phyloP scores from a whole-genome alignment of 116 monocot species.

The Posidonia oceanica region DNA sequence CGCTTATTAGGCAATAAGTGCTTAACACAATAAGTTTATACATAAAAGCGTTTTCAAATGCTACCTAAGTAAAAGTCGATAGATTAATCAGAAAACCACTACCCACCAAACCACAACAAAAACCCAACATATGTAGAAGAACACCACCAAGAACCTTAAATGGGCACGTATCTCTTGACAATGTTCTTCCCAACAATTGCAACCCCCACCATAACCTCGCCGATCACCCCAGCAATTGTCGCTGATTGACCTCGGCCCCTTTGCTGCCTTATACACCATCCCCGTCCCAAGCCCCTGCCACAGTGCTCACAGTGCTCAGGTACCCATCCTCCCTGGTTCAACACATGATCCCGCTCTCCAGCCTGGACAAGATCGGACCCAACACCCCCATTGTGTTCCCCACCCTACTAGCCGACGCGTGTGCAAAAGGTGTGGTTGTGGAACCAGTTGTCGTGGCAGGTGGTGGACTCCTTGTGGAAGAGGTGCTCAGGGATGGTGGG shows the following conservation, averaged over 20 bases:
- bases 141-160: constrained; percentile 12
- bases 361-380: constrained; percentile 46
- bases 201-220: constrained; percentile 39
- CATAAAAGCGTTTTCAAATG: too few species aligned
- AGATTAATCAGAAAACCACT: too few species aligned
- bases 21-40: too few species aligned
- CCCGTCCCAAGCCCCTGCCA: constrained; percentile 47
- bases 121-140: too few species aligned
- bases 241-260: constrained; percentile 41
- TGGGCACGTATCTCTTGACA: constrained; percentile 45
- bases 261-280: constrained; percentile 33
- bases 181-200: constrained; percentile 43
- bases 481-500: constrained; percentile 62
- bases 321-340: constrained; percentile 34
- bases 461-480: constrained; percentile 43
- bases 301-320: constrained; percentile 39
- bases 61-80: too few species aligned
- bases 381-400: constrained; percentile 47
- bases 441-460: constrained; percentile 41
- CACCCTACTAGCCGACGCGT: constrained; percentile 32
- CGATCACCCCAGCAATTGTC: constrained; percentile 50
- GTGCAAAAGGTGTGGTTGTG: constrained; percentile 59
- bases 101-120: too few species aligned
- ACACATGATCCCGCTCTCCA: constrained; percentile 54
- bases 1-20: too few species aligned